A percentile compares a stretch with the other conserved stretches of the same genome.
These are phyloP conservation scores for Orbilia ellipsospora DNA, from an alignment of 2,329 filamentous ascomycete genomes.

Conservation along the genomic window DNA sequence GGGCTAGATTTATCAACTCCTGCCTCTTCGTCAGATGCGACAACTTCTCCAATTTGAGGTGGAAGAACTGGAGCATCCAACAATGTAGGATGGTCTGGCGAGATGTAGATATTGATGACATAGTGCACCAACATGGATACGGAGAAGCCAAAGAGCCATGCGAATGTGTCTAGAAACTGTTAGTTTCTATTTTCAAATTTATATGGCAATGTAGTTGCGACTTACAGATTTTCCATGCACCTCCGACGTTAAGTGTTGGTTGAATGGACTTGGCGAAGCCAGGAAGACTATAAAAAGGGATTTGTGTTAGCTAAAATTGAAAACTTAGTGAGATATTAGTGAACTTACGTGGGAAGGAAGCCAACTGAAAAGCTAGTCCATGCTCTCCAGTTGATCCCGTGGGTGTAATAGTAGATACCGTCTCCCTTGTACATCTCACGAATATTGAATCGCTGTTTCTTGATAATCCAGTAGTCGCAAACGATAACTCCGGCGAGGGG, in stretches of 20 bases:
- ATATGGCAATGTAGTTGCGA: neutral
- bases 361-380: constrained; percentile 60
- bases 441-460: constrained; percentile 63
- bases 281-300: constrained; percentile 60
- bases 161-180: constrained; percentile 62
- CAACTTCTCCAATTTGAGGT: constrained; percentile 49
- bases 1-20: constrained; percentile 25
- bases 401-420: constrained; percentile 63
- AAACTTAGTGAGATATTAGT: neutral
- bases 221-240: constrained; percentile 61
- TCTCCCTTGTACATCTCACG: constrained; percentile 64
- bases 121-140: constrained; percentile 62
- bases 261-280: constrained; percentile 63
- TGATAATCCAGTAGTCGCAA: constrained; percentile 64
- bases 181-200: constrained; percentile 19
- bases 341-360: constrained; percentile 59
- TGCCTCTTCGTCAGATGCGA: constrained; percentile 52
- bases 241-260: constrained; percentile 61
- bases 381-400: constrained; percentile 62
- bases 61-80: constrained; percentile 50
- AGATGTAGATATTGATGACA: constrained; percentile 63
- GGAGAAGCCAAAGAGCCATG: constrained; percentile 64
- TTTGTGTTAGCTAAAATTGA: neutral
- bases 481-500: constrained; percentile 64
- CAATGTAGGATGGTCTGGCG: constrained; percentile 56